phyloP scores from a whole-genome alignment of 2,329 filamentous ascomycete species.

The Seiridium unicorne region DNA sequence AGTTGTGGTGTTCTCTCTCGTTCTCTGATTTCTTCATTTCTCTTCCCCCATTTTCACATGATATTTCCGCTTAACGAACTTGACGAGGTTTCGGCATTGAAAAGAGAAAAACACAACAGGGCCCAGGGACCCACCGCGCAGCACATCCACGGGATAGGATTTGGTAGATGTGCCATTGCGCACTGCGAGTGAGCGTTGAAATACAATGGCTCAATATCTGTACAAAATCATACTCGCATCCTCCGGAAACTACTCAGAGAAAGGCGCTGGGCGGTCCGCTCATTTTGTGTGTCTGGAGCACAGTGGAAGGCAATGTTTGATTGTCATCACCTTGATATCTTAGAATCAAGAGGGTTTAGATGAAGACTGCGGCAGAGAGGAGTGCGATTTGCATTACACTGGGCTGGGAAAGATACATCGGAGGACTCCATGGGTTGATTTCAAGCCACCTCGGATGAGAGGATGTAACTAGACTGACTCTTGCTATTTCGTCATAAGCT shows the following conservation, averaged over 20 bases:
- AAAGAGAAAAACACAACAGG: not conserved
- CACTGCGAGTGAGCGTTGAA: slow-evolving; percentile 22
- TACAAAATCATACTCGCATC: slow-evolving; percentile 24
- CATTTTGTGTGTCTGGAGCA: slow-evolving; percentile 8
- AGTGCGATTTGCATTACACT: not conserved
- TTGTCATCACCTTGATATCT: not conserved
- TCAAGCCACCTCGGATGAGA: not conserved
- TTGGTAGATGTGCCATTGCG: slow-evolving; percentile 23
- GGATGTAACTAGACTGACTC: not conserved
- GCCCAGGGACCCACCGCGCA: slow-evolving; percentile 21
- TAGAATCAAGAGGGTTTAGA: not conserved
- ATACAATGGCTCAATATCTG: slow-evolving; percentile 18
- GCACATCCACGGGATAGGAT: slow-evolving; percentile 25
- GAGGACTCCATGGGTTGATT: not conserved
- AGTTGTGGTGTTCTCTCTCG: slow-evolving; percentile 12
- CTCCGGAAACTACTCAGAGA: slow-evolving; percentile 15
- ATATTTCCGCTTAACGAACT: slow-evolving; percentile 14
- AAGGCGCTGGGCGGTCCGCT: slow-evolving; percentile 15
- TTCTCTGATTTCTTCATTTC: slow-evolving; percentile 5
- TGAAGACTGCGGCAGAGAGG: not conserved
- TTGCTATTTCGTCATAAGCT: not conserved
- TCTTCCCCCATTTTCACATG: slow-evolving; percentile 3
- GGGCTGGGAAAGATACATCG: not conserved
- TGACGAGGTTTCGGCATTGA: slow-evolving; percentile 13
- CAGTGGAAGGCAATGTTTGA: not conserved